Evolutionary conservation across 345 rosid genomes (phyloP).

Genomic region (Salix koriyanagi): DNA sequence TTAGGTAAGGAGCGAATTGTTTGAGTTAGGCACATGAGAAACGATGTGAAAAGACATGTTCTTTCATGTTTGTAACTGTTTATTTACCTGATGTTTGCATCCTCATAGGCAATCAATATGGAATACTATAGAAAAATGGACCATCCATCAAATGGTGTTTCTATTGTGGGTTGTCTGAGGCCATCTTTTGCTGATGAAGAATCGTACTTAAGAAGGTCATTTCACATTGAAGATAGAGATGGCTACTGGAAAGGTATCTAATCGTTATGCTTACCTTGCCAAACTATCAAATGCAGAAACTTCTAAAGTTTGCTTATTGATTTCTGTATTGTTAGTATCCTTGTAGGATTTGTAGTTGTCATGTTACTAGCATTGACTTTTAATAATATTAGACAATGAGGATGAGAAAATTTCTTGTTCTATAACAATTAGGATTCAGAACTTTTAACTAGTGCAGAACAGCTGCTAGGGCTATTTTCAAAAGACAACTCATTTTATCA

Average conservation of each 20-base stretch:
- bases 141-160: slow-evolving; percentile 84
- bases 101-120: slow-evolving; percentile 48
- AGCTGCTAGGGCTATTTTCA: neutral
- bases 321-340: neutral
- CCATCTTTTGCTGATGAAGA: slow-evolving; percentile 82
- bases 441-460: neutral
- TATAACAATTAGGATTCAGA: neutral
- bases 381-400: neutral
- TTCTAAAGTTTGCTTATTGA: neutral
- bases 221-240: slow-evolving; percentile 52
- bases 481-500: neutral
- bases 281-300: neutral
- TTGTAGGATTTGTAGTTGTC: neutral
- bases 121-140: slow-evolving; percentile 63
- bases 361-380: neutral
- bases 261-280: slow-evolving; percentile 5
- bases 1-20: neutral
- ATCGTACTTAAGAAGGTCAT: slow-evolving; percentile 58
- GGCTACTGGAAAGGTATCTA: slow-evolving; percentile 56
- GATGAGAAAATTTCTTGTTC: neutral
- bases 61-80: neutral
- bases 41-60: neutral
- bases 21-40: neutral
- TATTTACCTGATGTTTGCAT: slow-evolving; percentile 6
- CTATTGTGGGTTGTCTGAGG: slow-evolving; percentile 77